Conservation (phyloP, 2,329 filamentous ascomycete genomes). For the Aspergillus tubingensis region DNA sequence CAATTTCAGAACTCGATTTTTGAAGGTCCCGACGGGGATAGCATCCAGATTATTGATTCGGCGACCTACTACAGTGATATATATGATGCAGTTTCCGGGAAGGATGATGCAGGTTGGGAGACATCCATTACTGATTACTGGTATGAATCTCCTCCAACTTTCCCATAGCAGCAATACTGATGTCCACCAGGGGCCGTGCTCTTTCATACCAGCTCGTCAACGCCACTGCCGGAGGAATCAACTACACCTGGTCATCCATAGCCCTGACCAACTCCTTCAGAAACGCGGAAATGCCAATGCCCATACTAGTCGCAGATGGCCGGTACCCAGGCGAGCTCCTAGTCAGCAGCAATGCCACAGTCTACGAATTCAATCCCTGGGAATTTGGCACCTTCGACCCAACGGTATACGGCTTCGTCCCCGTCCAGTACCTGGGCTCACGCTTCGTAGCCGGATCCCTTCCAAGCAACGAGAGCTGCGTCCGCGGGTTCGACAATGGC, state of each 20-base stretch:
- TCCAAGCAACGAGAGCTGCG: slow-evolving; percentile 59
- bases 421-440: slow-evolving; percentile 69
- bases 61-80: slow-evolving; percentile 66
- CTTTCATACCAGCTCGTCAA: slow-evolving; percentile 81
- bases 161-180: not conserved
- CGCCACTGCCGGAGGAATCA: slow-evolving; percentile 69
- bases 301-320: slow-evolving; percentile 68
- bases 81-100: slow-evolving; percentile 58
- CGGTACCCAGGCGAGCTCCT: slow-evolving; percentile 61
- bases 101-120: slow-evolving; percentile 65
- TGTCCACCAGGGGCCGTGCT: slow-evolving; percentile 60
- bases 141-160: slow-evolving; percentile 36
- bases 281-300: slow-evolving; percentile 65
- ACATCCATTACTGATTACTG: slow-evolving; percentile 85
- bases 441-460: slow-evolving; percentile 67
- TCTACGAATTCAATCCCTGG: slow-evolving; percentile 75
- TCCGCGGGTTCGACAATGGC: slow-evolving; percentile 76
- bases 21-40: slow-evolving; percentile 32
- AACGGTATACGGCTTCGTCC: slow-evolving; percentile 68
- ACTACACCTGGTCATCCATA: slow-evolving; percentile 79
- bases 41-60: slow-evolving; percentile 49
- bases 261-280: slow-evolving; percentile 61
- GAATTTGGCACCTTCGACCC: slow-evolving; percentile 77
- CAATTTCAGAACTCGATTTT: slow-evolving; percentile 52
- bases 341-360: slow-evolving; percentile 69